Evolutionary conservation across 2,329 filamentous ascomycete genomes (phyloP).

Genomic region (Beauveria australis): DNA sequence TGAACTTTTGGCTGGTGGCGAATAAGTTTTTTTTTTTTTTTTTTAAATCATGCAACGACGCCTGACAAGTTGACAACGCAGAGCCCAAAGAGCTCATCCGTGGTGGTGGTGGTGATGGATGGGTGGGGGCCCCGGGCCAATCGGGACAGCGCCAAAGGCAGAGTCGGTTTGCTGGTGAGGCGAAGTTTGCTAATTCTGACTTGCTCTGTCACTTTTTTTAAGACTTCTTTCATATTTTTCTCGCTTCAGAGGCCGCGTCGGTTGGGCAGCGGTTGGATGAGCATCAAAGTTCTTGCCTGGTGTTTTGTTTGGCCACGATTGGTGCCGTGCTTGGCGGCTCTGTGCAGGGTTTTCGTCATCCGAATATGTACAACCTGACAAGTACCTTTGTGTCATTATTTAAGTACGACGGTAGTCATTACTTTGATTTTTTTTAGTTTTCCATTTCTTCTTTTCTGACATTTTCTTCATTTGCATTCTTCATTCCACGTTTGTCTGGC

Average conservation of each 20-base stretch:
- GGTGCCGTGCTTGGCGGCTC: conserved; percentile 15
- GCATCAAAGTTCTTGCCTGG: neutral
- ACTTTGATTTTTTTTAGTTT: neutral
- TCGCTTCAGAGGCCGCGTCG: too few relatives aligned
- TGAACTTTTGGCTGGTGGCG: too few relatives aligned
- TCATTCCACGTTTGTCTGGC: neutral
- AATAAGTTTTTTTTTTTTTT: too few relatives aligned
- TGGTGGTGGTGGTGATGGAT: too few relatives aligned
- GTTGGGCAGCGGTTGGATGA: neutral
- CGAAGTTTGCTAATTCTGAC: neutral
- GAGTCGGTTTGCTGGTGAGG: neutral
- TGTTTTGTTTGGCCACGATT: neutral
- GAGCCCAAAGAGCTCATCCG: neutral
- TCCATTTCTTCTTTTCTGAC: neutral
- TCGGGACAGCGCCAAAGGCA: neutral
- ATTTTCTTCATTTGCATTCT: neutral
- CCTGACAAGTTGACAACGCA: neutral
- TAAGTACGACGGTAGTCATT: neutral
- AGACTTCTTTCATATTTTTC: too few relatives aligned
- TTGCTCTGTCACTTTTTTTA: too few relatives aligned
- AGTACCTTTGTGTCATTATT: neutral
- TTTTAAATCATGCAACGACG: neutral
- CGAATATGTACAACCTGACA: neutral
- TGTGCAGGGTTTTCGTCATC: neutral
- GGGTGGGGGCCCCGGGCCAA: neutral